Base-by-base conservation (phyloP, 163 green algal genomes). In the Coccomyxa subellipsoidea region DNA sequence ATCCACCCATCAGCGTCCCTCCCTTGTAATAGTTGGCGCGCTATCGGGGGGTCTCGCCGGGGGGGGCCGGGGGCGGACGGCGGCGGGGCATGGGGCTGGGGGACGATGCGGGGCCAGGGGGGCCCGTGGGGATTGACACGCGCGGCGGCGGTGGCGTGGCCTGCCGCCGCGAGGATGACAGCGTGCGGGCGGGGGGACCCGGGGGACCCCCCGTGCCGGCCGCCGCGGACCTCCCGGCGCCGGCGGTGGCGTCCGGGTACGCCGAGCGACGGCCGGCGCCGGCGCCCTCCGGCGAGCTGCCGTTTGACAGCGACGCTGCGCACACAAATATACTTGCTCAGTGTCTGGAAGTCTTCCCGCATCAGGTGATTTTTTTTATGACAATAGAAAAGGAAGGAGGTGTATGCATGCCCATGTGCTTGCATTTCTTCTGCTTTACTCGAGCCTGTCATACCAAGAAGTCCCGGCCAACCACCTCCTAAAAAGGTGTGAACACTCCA, bases 51-150 rank as follows among this genome's bases (percentile, higher is more conserved):
- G 66, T 73, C 66, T 73, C 70, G 39, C 39, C 77, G 10, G 77
- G 77, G 1, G 77, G 77, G 37, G 77, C 77, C 21, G 77, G 77
- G n/a, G 77, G 77, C 40, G 77, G 77, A 40, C 77, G 40, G 23
- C 77, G 77, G 37, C 77, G 77, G 25, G 77, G 77, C 77, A 81
- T 25, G 40, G 77, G 77, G 40, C 77, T 81, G 27, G 77, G 77
- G 7, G 39, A 80, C 36, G 76, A 35, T 29, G 77, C 12, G 2
- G 39, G 29, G 40, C 37, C 40, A 27, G 40, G 27, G 4, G n/a
- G 27, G 1, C 40, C 77, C 47, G 34, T 27, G 32, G 70, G 70
- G 70, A 77, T 77, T 2, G 32, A 38, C 29, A 81, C 77, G 2
- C 32, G 39, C 27, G 77, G 77, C 47, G 77, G 77, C 10, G 66